phyloP scores from a whole-genome alignment of 2,329 filamentous ascomycete genomes.

The Scortechinia acanthostroma region DNA sequence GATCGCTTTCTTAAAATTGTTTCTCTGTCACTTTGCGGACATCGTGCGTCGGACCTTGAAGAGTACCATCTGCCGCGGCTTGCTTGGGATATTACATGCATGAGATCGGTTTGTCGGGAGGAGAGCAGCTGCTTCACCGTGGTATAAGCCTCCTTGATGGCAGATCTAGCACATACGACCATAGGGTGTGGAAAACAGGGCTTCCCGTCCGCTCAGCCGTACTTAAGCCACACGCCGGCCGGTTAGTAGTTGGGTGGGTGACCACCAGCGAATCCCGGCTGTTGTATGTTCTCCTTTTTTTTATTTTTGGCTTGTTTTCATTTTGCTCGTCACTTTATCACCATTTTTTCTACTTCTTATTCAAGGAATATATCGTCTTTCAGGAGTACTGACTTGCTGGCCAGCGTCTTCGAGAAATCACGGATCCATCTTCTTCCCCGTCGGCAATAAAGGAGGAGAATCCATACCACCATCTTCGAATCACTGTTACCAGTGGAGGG shows the following conservation, averaged over 20 bases:
- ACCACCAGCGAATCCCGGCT: background rate
- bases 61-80: no score
- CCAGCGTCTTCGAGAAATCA: slow-evolving; percentile 1
- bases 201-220: slow-evolving; percentile 2
- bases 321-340: no score
- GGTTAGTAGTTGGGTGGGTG: background rate
- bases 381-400: background rate
- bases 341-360: no score
- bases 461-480: background rate
- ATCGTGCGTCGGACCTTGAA: no score
- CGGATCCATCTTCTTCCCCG: background rate
- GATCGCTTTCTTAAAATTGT: background rate
- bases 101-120: no score
- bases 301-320: background rate
- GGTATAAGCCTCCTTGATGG: no score
- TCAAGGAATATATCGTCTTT: background rate
- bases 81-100: no score
- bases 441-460: background rate
- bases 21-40: no score
- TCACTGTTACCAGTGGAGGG: background rate
- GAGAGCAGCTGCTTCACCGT: no score
- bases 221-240: slow-evolving; percentile 2
- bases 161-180: slow-evolving; percentile 3
- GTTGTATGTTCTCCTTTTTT: background rate
- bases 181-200: slow-evolving; percentile 1